Percentiles rank a stretch among this genome's conserved stretches.
phyloP scores from a whole-genome alignment of 2,329 filamentous ascomycete species.

The Neofusicoccum cordaticola region DNA sequence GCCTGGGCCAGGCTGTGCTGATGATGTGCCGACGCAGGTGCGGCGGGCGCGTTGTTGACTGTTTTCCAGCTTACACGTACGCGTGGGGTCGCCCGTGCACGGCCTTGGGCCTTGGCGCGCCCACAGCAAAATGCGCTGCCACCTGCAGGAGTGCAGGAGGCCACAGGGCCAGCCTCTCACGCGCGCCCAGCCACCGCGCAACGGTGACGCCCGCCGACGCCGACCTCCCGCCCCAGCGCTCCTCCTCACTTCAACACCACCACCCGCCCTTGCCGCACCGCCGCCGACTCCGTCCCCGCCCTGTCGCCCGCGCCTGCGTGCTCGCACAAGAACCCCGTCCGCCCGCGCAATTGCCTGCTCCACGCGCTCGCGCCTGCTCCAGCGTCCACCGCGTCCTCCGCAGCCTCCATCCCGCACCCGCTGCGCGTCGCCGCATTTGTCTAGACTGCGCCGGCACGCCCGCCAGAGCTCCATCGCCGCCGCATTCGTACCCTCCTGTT shows the following conservation, averaged over 20 bases:
- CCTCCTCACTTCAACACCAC: slow-evolving; percentile 10
- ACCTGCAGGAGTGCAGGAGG: too few species aligned
- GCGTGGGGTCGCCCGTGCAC: slow-evolving; percentile 11
- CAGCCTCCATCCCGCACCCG: background rate
- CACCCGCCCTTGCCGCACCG: slow-evolving; percentile 6
- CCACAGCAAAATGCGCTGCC: background rate
- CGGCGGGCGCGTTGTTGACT: slow-evolving; percentile 7
- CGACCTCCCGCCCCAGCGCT: background rate
- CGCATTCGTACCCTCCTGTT: background rate
- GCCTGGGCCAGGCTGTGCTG: slow-evolving; percentile 10
- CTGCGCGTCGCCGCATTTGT: slow-evolving; percentile 15
- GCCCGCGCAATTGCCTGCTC: background rate
- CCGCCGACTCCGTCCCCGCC: background rate
- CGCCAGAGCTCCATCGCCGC: background rate
- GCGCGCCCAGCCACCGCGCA: background rate
- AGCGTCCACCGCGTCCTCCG: background rate
- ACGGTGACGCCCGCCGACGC: background rate
- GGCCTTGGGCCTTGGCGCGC: background rate
- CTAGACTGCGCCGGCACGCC: background rate
- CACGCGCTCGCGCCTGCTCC: background rate
- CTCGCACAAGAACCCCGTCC: background rate
- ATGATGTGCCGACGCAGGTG: slow-evolving; percentile 1
- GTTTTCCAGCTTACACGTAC: slow-evolving; percentile 13
- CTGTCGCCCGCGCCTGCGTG: background rate
- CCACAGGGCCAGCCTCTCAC: background rate